Evolutionary conservation across 371 early-diverging fungal genomes (phyloP), one percentile per base, ranked within the genome.

Genomic region (Mortierella sp.): DNA sequence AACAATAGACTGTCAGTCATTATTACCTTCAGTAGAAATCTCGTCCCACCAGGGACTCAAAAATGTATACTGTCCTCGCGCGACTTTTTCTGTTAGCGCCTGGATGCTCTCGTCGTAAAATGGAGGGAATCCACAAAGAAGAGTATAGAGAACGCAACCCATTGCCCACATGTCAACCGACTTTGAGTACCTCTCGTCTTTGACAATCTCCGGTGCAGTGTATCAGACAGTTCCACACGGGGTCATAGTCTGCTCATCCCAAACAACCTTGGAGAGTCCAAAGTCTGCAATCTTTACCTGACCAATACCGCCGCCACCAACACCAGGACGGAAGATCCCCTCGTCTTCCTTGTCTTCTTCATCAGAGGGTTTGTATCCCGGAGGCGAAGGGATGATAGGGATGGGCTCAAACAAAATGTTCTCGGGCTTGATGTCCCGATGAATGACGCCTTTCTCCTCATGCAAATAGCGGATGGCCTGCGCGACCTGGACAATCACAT

Each of bases 341-440:
- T 93, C 93, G 48, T 87, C 91, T 68, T 85, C 86, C 72, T 91
- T 91, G 23, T 84, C 83, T 31, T 85, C 86, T 61, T 87, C 85
- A 12, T 70, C 79, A 11, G 37, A 34, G 7, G 80, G 80, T 23
- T 80, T 78, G 47, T 82, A 70, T 50, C 78, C 75, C 6, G 86
- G 86, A n/a, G 79, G 81, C 11, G 86, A 84, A 32, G 89, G 83
- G 51, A 84, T 83, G 41, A 87, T 83, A 0, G 90, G 89, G 24
- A 92, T 91, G 28, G 91, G 84, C 56, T 90, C 89, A 79, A 90
- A 94, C 26, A 97, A 80, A 58, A 98, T 90, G 80, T 99, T 99
- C 79, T 99, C 99, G 32, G 95, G 94, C 82, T 99, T 99, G 70
- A 99, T 93, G 76, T 99, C 99, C 48, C 88, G 80, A 70, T 97